A percentile compares a stretch with the other conserved stretches of the same genome.
Evolutionary conservation across 345 rosid species (phyloP).

Genomic region (Murraya paniculata): DNA sequence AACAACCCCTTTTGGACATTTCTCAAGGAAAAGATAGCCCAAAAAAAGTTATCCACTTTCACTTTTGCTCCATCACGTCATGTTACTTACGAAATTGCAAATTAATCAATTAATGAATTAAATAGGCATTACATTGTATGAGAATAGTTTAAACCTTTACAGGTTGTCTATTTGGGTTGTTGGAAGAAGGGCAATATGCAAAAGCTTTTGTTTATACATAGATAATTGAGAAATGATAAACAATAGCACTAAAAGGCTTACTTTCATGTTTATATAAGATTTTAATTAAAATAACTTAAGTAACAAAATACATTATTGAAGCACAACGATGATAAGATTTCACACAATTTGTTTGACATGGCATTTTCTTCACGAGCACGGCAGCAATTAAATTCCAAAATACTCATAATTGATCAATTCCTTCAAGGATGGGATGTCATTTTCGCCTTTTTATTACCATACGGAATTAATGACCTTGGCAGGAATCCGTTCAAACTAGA

Average conservation of each 20-base stretch:
- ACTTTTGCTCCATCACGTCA: constrained; percentile 9
- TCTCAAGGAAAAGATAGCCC: not conserved
- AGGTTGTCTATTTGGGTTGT: constrained; percentile 4
- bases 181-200: not conserved
- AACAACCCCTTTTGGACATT: constrained; percentile 27
- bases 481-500: not conserved
- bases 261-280: no score
- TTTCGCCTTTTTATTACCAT: not conserved
- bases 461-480: not conserved
- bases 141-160: constrained; percentile 4
- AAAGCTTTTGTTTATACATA: not conserved
- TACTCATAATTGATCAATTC: not conserved
- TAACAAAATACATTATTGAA: not conserved
- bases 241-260: not conserved
- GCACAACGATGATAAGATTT: not conserved
- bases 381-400: not conserved
- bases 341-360: not conserved
- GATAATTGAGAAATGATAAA: not conserved
- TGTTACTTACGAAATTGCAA: not conserved
- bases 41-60: not conserved
- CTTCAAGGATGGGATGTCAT: not conserved
- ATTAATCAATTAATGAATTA: not conserved
- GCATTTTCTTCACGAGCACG: constrained; percentile 3
- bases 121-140: not conserved
- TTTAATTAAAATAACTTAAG: no score